A percentile compares a stretch with the other conserved stretches of the same genome.
These are phyloP conservation scores for Plasmodium inui DNA, from an alignment of 169 alveolate species.

Conservation along the genomic window DNA sequence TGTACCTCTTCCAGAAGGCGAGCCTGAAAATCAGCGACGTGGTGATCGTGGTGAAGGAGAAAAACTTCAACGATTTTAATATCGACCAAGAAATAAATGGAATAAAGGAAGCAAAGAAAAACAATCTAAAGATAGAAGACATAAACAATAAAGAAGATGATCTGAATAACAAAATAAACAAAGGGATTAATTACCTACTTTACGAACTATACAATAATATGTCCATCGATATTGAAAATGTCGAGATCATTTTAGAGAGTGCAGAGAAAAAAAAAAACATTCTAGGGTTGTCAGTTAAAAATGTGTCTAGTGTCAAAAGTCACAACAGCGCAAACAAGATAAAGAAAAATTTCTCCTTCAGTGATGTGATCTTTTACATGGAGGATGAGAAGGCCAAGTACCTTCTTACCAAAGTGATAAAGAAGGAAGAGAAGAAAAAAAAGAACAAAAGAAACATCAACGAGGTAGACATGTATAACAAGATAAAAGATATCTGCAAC, in stretches of 20 bases:
- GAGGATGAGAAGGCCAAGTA: slow-evolving; percentile 55
- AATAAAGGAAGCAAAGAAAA: slow-evolving; percentile 26
- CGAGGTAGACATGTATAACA: slow-evolving; percentile 40
- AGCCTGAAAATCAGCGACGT: slow-evolving; percentile 36
- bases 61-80: slow-evolving; percentile 36
- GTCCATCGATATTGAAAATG: slow-evolving; percentile 54
- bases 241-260: slow-evolving; percentile 41
- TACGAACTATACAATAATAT: slow-evolving; percentile 52
- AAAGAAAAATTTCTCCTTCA: slow-evolving; percentile 39
- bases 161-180: slow-evolving; percentile 26
- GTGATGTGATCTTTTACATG: slow-evolving; percentile 41
- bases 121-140: slow-evolving; percentile 45
- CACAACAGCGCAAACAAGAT: slow-evolving; percentile 13
- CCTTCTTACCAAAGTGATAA: slow-evolving; percentile 25
- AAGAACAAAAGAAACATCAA: slow-evolving; percentile 49
- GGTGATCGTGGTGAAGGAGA: slow-evolving; percentile 47
- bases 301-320: slow-evolving; percentile 7
- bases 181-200: slow-evolving; percentile 38
- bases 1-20: slow-evolving; percentile 65
- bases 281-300: slow-evolving; percentile 29
- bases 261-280: slow-evolving; percentile 44
- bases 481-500: slow-evolving; percentile 14
- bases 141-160: slow-evolving; percentile 9
- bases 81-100: slow-evolving; percentile 62
- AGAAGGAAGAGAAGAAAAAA: slow-evolving; percentile 37